Conservation (phyloP, 495 filamentous ascomycete genomes). For the Talaromyces nanjingensis region DNA sequence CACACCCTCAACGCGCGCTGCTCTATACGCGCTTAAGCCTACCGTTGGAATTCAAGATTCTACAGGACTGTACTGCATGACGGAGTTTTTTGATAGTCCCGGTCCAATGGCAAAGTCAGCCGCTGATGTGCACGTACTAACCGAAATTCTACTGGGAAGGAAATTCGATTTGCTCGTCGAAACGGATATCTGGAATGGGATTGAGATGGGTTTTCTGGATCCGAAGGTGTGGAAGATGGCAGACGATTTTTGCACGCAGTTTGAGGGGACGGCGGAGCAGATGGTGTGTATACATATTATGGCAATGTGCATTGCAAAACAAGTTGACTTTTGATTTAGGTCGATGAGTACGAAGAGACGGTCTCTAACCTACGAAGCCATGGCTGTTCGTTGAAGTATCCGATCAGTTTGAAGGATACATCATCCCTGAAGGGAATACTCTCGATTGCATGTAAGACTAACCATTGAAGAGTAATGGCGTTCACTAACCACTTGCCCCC, state of each 20-base stretch:
- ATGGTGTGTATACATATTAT: neutral
- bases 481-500: too few relatives aligned
- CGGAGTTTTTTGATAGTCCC: constrained; percentile 20
- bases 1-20: constrained; percentile 29
- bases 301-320: too few relatives aligned
- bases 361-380: neutral
- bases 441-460: neutral
- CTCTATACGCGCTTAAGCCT: constrained; percentile 35
- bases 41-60: constrained; percentile 20
- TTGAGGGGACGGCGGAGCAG: neutral
- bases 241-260: neutral
- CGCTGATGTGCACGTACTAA: neutral
- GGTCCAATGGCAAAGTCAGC: constrained; percentile 27
- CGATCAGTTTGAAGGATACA: neutral
- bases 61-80: constrained; percentile 26
- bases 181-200: neutral
- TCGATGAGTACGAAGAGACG: neutral
- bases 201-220: neutral
- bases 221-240: neutral
- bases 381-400: neutral
- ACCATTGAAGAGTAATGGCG: neutral
- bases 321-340: neutral
- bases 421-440: neutral
- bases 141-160: neutral
- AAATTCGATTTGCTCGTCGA: neutral